Base-by-base conservation (phyloP, 306 rosid species). In the Clitoria ternatea region DNA sequence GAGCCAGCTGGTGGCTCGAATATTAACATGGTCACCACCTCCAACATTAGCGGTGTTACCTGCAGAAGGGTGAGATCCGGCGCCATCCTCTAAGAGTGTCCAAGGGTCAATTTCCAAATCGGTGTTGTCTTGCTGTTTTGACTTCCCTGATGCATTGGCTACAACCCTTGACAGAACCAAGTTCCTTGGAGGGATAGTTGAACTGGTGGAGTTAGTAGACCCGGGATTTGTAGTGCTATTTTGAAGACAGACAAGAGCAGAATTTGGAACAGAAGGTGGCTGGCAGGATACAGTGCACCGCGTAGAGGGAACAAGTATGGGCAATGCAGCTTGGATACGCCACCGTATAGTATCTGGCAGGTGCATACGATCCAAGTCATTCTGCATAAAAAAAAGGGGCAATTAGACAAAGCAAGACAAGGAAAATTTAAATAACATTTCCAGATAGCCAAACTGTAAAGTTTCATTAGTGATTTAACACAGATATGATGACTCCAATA, bases 321-420 rank as follows among this genome's bases (percentile, higher is more conserved):
- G 97, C 96, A 94, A 91, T 36, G 96, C 95, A 73, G 96, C 91
- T 80, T 94, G 99, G 74, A 94, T 94, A 47, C 87, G 95, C 92
- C 89, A 85, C 65, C 92, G 87, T 26, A 94, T 82, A 52, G 77
- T 45, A 54, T 89, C 97, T 17, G 97, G 96, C 37, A 94, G 85
- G 74, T 86, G 92, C 97, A 94, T 94, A 7, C 83, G 80, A 64
- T 89, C 89, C 43, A 94, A 79, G 45, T 91, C 97, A 77, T 77
- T 87, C 99, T 94, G 91, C 80, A 73, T 48, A 42, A 87, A 54
- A 60, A 19, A 37, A 40, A 22, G 68, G 57, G 53, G 13, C 8
- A 48, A 48, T 74, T 24, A 74, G 67, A 73, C 18, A 54, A 54
- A 55, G 45, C 6, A 55, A 45, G 12, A 8, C 42, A 2, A 19